phyloP scores from a whole-genome alignment of 1,284 basidiomycete genomes.

The Pterulicium gracile region DNA sequence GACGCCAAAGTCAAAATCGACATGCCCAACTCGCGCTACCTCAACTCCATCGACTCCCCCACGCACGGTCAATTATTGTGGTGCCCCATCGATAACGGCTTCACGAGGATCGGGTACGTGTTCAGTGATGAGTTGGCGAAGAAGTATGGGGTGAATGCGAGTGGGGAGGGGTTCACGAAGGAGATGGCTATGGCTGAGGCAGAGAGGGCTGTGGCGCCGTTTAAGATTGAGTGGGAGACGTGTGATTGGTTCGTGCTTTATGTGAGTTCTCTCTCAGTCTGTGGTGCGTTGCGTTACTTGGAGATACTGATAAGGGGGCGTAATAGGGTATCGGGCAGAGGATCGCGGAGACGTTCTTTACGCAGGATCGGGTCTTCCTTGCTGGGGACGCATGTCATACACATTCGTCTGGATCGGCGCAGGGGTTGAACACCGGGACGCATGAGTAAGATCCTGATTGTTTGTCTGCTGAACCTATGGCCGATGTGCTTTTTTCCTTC shows the following conservation, averaged over 20 bases:
- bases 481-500: background rate
- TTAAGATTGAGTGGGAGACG: conserved; percentile 14
- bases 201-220: conserved; percentile 15
- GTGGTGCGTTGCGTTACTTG: background rate
- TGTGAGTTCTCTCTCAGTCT: conserved; percentile 8
- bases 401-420: conserved; percentile 17
- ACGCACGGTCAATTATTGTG: conserved; percentile 18
- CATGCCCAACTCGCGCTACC: conserved; percentile 16
- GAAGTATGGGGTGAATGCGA: conserved; percentile 18
- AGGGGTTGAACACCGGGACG: conserved; percentile 17
- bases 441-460: conserved; percentile 13
- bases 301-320: background rate
- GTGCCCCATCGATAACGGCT: conserved; percentile 17
- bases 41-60: conserved; percentile 16
- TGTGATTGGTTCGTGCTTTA: conserved; percentile 18
- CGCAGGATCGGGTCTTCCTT: conserved; percentile 14
- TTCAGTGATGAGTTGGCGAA: conserved; percentile 15
- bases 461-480: background rate
- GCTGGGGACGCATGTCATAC: conserved; percentile 19
- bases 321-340: conserved; percentile 17
- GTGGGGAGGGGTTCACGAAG: conserved; percentile 14
- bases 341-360: conserved; percentile 15
- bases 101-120: conserved; percentile 18
- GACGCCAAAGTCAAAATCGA: conserved; percentile 15
- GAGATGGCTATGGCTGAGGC: conserved; percentile 17